Evolutionary conservation across 306 rosid genomes (phyloP), one percentile per base, ranked within the genome.

Genomic region (Ammopiptanthus mongolicus): DNA sequence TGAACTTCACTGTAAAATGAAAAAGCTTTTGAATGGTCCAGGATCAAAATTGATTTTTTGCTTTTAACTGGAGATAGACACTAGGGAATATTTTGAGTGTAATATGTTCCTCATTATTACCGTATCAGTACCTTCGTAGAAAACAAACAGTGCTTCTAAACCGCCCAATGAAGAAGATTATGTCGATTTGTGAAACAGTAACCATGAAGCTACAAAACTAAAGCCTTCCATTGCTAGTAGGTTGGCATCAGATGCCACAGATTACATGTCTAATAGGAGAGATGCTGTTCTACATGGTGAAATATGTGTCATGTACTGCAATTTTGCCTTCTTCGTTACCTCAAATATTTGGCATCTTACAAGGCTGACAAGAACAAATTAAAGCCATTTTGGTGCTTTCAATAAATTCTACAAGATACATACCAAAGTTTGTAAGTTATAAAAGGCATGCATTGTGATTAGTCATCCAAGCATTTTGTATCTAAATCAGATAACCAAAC

Each of bases 91-190:
- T 31, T 69, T 44, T 65, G 0, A 10, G 75, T 4, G 74, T 86
- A 81, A 85, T 81, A 81, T 60, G 65, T 85, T 61, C 84, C 37
- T 18, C 5, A 72, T 39, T 65, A 28, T 37, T 36, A 8, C 37
- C 44, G 2, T 19, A 37, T 3, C 29, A 34, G 28, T 10, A 57
- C 69, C 58, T 19, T 4, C 52, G 5, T 0, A 14, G 37, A 75
- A 50, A 55, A 15, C 23, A 65, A 33, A 23, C 2, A 44, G 14
- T 7, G 25, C 19, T 70, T 76, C 52, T 56, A 17, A 48, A 50
- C 69, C 42, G 8, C 60, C 69, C 62, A 73, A 11, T 41, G 37
- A 22, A 25, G 17, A 62, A 28, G 18, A 62, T 65, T 74, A 48
- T 2, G 78, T 78, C 14, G 37, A 13, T 31, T 5, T 9, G 29